phyloP scores from a whole-genome alignment of 331 rosid species.

The Malus hybrid region DNA sequence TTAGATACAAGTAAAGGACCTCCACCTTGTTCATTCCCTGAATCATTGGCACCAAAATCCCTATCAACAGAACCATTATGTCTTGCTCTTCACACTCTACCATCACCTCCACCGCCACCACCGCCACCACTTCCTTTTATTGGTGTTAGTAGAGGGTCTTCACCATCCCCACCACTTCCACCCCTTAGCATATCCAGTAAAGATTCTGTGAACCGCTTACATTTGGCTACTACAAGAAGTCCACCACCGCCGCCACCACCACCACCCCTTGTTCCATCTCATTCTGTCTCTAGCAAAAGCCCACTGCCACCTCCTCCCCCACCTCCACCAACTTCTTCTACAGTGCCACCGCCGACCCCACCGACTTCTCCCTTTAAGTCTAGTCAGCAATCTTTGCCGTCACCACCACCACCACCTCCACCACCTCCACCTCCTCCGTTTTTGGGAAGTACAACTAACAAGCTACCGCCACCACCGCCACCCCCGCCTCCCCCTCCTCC shows the following conservation, averaged over 20 bases:
- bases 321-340: conserved; percentile 5
- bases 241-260: neutral
- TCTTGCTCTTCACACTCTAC: conserved; percentile 1
- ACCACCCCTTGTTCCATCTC: neutral
- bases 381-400: neutral
- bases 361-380: neutral
- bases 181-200: no score
- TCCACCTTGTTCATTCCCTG: conserved; percentile 31
- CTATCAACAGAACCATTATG: conserved; percentile 10
- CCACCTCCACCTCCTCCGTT: conserved; percentile 18
- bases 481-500: conserved; percentile 14
- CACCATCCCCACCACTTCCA: conserved; percentile 10
- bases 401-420: neutral
- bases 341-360: conserved; percentile 4
- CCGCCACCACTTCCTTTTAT: conserved; percentile 5
- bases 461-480: conserved; percentile 6
- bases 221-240: neutral
- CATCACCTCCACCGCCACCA: neutral
- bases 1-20: conserved; percentile 22
- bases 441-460: conserved; percentile 11
- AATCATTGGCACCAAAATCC: conserved; percentile 14
- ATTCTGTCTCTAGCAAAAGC: neutral
- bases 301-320: conserved; percentile 12
- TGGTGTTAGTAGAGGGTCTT: neutral
- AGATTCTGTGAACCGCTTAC: neutral